Base-by-base conservation (phyloP, 139 green algal species). In the Monoraphidium neglectum region DNA sequence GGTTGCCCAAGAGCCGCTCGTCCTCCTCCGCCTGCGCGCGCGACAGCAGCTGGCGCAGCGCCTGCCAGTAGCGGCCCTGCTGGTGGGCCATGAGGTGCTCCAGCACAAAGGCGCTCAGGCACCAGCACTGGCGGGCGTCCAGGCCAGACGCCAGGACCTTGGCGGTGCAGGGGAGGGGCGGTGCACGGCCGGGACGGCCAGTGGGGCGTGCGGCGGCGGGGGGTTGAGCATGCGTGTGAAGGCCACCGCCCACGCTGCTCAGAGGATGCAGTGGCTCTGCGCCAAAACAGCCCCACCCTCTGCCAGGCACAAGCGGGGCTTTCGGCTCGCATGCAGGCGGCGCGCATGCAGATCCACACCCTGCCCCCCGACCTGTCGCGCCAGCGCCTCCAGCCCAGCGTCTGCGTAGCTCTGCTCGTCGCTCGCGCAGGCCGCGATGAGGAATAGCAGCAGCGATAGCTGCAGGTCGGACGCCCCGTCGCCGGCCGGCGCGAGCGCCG, bases 1-100 rank as follows among this genome's bases (percentile, higher is more conserved):
- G 88, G 73, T 91, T 93, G 67, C 78, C 61, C 43, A 95, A 70
- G 71, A 95, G 80, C 51, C 77, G 70, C 65, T 93, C 89, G 57
- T 95, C 91, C 60, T 91, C 85, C 30, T 72, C 74, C 47, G 82
- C 66, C 78, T 94, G 89, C 30, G 90, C 91, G 30, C 86, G 80
- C 30, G 73, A 23, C 35, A 93, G 73, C 67, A 95, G 77, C 54
- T 83, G 77, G 4, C 85, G 77, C 57, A 95, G 51, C 35, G 86
- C 83, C 18, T 67, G 68, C 74, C 88, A 89, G 79, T 92, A 94
- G 21, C 70, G 73, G 51, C 88, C 72, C 37, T 86, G 80, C 74
- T 88, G 75, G 65, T 84, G 82, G 2, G 81, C 54, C 80, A 83
- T 82, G 37, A 87, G 84, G 61, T 90, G 84, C 66, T 81, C 83